Evolutionary conservation across 257 asterid species (phyloP).

Genomic region (Catharanthus roseus): DNA sequence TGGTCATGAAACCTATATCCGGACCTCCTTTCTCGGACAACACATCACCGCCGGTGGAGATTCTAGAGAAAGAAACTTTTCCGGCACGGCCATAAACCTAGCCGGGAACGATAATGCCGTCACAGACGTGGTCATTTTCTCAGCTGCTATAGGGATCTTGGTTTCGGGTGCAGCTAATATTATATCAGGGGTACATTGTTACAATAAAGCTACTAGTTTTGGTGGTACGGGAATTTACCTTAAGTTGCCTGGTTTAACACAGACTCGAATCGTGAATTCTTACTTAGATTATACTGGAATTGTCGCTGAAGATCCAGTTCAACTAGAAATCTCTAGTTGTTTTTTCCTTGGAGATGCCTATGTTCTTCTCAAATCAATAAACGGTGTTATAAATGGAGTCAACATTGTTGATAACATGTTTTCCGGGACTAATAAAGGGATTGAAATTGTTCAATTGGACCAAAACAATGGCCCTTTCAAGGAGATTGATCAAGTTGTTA

Average conservation of each 20-base stretch:
- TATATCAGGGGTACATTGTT: conserved; percentile 75
- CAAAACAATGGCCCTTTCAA: conserved; percentile 35
- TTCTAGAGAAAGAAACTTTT: conserved; percentile 44
- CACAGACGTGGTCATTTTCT: conserved; percentile 73
- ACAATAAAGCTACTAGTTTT: conserved; percentile 82
- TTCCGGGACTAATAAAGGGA: conserved; percentile 50
- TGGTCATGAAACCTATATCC: conserved; percentile 80
- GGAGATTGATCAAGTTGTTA: conserved; percentile 51
- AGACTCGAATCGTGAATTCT: conserved; percentile 65
- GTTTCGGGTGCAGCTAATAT: conserved; percentile 70
- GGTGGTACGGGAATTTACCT: conserved; percentile 84
- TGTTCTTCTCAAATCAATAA: conserved; percentile 49
- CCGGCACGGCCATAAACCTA: conserved; percentile 65
- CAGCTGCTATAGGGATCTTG: conserved; percentile 63
- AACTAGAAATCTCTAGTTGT: conserved; percentile 51
- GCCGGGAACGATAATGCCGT: conserved; percentile 71
- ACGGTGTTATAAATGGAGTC: conserved; percentile 63
- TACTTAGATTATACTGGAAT: conserved; percentile 79
- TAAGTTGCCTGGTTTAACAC: conserved; percentile 58
- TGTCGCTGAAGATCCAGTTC: conserved; percentile 93
- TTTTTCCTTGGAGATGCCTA: conserved; percentile 81
- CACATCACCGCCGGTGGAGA: conserved; percentile 82
- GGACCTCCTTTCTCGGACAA: conserved; percentile 71
- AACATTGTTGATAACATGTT: conserved; percentile 73
- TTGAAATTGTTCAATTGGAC: conserved; percentile 61